These are phyloP conservation scores for Hysterium pulicare DNA, from an alignment of 2,329 filamentous ascomycete species.

Conservation along the genomic window DNA sequence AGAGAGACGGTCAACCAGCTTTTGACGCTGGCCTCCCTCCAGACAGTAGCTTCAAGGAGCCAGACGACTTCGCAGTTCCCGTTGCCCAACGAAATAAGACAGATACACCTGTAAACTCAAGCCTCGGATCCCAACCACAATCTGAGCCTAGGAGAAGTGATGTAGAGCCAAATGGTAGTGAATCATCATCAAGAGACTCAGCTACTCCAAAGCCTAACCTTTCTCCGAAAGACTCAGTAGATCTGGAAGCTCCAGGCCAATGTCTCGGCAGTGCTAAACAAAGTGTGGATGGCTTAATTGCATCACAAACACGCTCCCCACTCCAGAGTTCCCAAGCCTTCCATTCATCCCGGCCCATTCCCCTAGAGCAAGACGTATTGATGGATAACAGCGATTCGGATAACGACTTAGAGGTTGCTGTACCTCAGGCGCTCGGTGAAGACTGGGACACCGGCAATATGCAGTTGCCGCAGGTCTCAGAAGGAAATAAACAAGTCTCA, in stretches of 20 bases:
- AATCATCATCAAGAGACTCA: too few species aligned
- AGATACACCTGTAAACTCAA: constrained; percentile 1
- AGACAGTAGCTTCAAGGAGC: constrained; percentile 23
- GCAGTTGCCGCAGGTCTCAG: not conserved
- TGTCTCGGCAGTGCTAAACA: too few species aligned
- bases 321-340: too few species aligned
- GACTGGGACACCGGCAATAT: not conserved
- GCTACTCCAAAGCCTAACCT: too few species aligned
- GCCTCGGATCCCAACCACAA: constrained; percentile 11
- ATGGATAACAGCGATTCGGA: not conserved
- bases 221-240: too few species aligned
- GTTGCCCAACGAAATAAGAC: not conserved
- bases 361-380: not conserved
- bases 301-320: too few species aligned
- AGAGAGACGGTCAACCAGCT: constrained; percentile 14
- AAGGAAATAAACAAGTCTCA: not conserved
- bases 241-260: too few species aligned
- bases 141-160: too few species aligned
- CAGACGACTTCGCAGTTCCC: not conserved
- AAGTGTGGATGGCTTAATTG: too few species aligned
- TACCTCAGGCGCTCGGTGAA: not conserved
- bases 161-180: too few species aligned
- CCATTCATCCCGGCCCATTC: not conserved
- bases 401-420: not conserved
- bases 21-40: constrained; percentile 19